phyloP scores from a whole-genome alignment of 179 eudicot species.

The Actinidia chinensis region DNA sequence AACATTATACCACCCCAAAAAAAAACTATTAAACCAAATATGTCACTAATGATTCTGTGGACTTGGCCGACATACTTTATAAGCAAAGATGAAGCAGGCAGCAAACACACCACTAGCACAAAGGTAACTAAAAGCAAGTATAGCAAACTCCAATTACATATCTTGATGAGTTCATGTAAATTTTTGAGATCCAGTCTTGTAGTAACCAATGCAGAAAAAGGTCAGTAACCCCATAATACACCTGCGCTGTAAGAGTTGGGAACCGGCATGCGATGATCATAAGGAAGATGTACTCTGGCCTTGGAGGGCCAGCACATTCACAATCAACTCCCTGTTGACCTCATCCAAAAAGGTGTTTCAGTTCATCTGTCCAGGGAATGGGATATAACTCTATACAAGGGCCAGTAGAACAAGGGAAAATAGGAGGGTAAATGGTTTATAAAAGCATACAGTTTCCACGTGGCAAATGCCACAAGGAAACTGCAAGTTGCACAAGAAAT shows the following conservation, averaged over 20 bases:
- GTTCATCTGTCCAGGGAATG: conserved; percentile 1
- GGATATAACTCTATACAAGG: not conserved
- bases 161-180: not conserved
- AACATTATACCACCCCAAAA: not conserved
- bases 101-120: not conserved
- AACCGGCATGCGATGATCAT: conserved; percentile 66
- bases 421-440: not conserved
- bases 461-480: not conserved
- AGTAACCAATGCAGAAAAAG: not conserved
- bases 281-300: conserved; percentile 79
- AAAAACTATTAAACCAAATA: not conserved
- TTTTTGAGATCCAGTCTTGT: not conserved
- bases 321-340: conserved; percentile 49
- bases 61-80: not conserved
- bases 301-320: conserved; percentile 74
- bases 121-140: not conserved
- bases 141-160: not conserved
- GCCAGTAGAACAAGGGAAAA: not conserved
- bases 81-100: not conserved
- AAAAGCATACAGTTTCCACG: not conserved
- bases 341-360: conserved; percentile 20
- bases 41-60: not conserved
- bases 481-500: not conserved
- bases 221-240: conserved; percentile 22
- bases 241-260: conserved; percentile 89